These are phyloP conservation scores for Rhynchospora pubera DNA, from an alignment of 176 grass and related monocot genomes.

Conservation along the genomic window DNA sequence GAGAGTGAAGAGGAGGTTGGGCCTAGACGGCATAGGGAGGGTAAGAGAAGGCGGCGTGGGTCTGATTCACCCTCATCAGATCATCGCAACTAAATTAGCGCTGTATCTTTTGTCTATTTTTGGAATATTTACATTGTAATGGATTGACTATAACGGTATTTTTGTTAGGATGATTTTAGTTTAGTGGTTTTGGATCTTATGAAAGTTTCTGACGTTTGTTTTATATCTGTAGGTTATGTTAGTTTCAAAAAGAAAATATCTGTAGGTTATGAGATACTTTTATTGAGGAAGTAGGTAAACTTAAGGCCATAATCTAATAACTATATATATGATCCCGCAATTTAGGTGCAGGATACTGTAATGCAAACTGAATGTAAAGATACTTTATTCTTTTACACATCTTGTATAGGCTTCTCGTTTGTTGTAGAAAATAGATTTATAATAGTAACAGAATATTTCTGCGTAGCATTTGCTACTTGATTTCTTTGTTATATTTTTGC, in stretches of 20 bases:
- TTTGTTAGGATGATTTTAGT: slow-evolving; percentile 6
- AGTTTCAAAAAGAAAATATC: not conserved
- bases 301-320: not conserved
- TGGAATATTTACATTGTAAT: not conserved
- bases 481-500: not conserved
- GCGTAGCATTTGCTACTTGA: not conserved
- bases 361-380: not conserved
- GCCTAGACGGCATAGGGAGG: slow-evolving; percentile 60
- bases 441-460: not conserved
- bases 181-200: not conserved
- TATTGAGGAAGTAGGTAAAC: not conserved
- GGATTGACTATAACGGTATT: not conserved
- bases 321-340: not conserved
- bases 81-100: not conserved
- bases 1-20: slow-evolving; percentile 86
- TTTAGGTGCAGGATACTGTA: not conserved
- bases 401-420: not conserved
- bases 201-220: not conserved
- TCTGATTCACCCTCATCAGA: slow-evolving; percentile 21
- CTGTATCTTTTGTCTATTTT: not conserved
- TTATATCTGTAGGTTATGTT: not conserved
- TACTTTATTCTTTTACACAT: not conserved
- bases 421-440: not conserved
- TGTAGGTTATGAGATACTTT: not conserved
- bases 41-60: slow-evolving; percentile 7